Conservation (phyloP, 352 stramenopile genomes). For the Phytophthora constricta region DNA sequence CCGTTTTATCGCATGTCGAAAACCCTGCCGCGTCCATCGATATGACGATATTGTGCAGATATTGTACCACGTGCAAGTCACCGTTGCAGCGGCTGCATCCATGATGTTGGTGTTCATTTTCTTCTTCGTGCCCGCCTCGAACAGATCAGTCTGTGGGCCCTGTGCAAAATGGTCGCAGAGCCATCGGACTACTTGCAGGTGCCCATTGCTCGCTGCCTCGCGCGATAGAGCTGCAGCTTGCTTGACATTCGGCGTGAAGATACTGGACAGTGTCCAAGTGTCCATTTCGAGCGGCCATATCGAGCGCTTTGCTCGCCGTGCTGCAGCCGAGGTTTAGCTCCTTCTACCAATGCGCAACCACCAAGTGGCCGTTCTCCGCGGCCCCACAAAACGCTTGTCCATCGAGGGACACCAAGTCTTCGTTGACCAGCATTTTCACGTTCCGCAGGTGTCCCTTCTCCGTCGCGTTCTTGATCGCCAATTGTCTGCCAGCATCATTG, state of each 20-base stretch:
- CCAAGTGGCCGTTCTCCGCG: conserved; percentile 22
- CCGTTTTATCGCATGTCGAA: conserved; percentile 5
- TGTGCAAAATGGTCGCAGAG: conserved; percentile 22
- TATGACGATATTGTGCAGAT: conserved; percentile 23
- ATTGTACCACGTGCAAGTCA: conserved; percentile 37
- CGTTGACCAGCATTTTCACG: conserved; percentile 21
- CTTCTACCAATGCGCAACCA: conserved; percentile 22
- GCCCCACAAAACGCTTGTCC: conserved; percentile 30
- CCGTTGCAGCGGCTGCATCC: conserved; percentile 42
- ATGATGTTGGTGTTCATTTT: conserved; percentile 33
- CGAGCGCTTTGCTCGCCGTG: conserved; percentile 29
- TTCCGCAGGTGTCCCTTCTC: conserved; percentile 30
- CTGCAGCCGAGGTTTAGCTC: conserved; percentile 35
- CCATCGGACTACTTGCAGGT: conserved; percentile 32
- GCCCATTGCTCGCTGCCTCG: conserved; percentile 24
- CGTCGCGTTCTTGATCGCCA: conserved; percentile 31
- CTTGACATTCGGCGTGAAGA: conserved; percentile 25
- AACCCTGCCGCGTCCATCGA: conserved; percentile 12
- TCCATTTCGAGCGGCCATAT: conserved; percentile 25
- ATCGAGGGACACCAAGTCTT: conserved; percentile 24
- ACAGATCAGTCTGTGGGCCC: conserved; percentile 15
- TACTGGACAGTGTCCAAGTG: conserved; percentile 34
- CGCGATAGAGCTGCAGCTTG: conserved; percentile 13
- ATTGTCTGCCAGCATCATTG: conserved; percentile 13
- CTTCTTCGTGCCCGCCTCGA: conserved; percentile 19